Evolutionary conservation across 768 basidiomycete species (phyloP).

Genomic region (Xerocomus spinulosus): DNA sequence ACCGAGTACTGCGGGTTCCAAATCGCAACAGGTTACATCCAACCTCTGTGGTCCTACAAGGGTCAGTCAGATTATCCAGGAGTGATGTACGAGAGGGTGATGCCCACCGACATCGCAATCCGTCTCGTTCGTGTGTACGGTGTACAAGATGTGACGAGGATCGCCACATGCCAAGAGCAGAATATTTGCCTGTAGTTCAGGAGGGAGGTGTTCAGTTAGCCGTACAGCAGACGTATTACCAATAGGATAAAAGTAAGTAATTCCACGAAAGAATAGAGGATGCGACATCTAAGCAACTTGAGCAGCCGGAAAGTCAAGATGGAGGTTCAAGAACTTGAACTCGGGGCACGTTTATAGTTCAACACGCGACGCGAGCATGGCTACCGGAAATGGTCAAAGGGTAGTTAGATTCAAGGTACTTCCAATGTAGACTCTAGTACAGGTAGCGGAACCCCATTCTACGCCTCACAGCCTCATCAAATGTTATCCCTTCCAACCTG

Average conservation of each 20-base stretch:
- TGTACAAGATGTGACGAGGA: constrained; percentile 50
- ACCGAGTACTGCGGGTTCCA: constrained; percentile 30
- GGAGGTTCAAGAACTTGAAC: background rate
- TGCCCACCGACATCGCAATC: constrained; percentile 8
- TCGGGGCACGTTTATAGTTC: background rate
- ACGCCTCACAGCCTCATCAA: constrained; percentile 55
- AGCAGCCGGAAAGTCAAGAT: background rate
- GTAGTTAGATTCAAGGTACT: no score
- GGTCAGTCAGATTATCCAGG: background rate
- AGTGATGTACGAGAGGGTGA: background rate
- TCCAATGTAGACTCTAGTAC: no score
- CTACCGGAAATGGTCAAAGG: no score
- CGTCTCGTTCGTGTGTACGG: constrained; percentile 29
- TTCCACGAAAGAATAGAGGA: constrained; percentile 21
- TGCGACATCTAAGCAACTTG: constrained; percentile 17
- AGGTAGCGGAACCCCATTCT: constrained; percentile 57
- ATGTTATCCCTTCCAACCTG: constrained; percentile 52
- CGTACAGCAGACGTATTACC: constrained; percentile 55
- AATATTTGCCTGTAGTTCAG: constrained; percentile 44
- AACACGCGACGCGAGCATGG: no score
- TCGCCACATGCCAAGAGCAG: constrained; percentile 58
- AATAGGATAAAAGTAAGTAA: constrained; percentile 52
- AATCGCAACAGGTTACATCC: constrained; percentile 30
- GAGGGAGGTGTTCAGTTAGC: constrained; percentile 44
- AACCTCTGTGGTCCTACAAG: constrained; percentile 21